Conservation (phyloP, 306 rosid genomes). For the Lotus japonicus region DNA sequence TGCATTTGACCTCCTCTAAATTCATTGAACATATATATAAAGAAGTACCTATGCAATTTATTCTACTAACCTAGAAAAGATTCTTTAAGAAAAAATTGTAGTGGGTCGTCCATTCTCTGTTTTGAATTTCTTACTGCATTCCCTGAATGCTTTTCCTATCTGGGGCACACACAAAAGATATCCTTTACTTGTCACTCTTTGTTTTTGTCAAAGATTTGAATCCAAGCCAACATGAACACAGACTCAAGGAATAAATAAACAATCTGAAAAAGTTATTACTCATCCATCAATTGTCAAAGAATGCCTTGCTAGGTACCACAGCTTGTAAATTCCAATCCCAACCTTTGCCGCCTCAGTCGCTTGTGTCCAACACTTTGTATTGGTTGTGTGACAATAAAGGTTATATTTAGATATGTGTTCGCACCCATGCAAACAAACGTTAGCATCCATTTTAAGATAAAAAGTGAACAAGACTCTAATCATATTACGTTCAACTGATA, state of each 20-base stretch:
- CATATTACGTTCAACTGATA: too few species aligned
- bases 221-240: slow-evolving; percentile 21
- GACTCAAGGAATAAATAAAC: slow-evolving; percentile 9
- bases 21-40: neutral
- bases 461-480: too few species aligned
- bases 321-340: slow-evolving; percentile 7
- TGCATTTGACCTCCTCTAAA: neutral
- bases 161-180: slow-evolving; percentile 4
- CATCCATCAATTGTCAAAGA: slow-evolving; percentile 34
- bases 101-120: slow-evolving; percentile 16
- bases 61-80: neutral
- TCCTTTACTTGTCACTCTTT: slow-evolving; percentile 20
- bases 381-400: slow-evolving; percentile 16
- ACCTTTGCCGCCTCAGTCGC: slow-evolving; percentile 12
- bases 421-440: too few species aligned
- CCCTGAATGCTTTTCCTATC: slow-evolving; percentile 1
- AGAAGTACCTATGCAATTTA: neutral
- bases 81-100: slow-evolving; percentile 13
- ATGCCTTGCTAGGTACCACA: slow-evolving; percentile 27
- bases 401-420: too few species aligned
- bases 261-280: slow-evolving; percentile 27
- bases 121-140: slow-evolving; percentile 8
- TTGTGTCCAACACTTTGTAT: slow-evolving; percentile 26
- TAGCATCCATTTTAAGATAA: too few species aligned
- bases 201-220: slow-evolving; percentile 20